Evolutionary conservation across 192 early-diverging fungal genomes (phyloP).

Genomic region (Linnemannia hyalina): DNA sequence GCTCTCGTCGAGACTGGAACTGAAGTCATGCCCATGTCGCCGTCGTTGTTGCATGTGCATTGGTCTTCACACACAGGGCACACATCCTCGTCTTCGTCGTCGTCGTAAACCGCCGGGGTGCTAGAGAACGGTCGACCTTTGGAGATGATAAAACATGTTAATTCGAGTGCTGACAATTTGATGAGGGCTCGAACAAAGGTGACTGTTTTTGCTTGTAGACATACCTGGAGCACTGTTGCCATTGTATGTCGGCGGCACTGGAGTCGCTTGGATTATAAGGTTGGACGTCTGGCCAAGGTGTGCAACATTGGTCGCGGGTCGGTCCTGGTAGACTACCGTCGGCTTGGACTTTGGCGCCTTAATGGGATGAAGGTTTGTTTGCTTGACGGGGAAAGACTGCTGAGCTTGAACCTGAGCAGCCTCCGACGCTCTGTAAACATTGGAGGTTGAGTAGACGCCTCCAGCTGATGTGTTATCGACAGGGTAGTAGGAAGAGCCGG

Average conservation of each 20-base stretch:
- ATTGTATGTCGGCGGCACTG: background rate
- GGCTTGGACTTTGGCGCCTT: background rate
- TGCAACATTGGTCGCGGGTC: background rate
- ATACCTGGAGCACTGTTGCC: background rate
- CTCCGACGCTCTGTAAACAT: background rate
- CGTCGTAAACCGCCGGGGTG: constrained; percentile 16
- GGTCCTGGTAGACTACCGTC: background rate
- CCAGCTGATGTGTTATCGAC: background rate
- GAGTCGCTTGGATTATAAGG: background rate
- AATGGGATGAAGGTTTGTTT: background rate
- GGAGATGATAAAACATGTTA: background rate
- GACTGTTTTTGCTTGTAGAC: background rate
- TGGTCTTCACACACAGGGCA: constrained; percentile 69
- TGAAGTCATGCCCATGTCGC: background rate
- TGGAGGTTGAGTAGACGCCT: background rate
- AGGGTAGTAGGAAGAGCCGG: background rate
- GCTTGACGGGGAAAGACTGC: background rate
- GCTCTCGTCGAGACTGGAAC: background rate
- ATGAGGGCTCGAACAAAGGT: background rate
- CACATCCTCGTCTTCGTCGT: constrained; percentile 66
- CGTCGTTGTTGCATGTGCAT: constrained; percentile 61
- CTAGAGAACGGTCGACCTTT: constrained; percentile 1
- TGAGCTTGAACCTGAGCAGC: background rate
- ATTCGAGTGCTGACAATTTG: background rate
- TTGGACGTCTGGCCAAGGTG: background rate